Percentiles rank a stretch among this genome's conserved stretches.
Evolutionary conservation across 2,329 filamentous ascomycete genomes (phyloP).

Genomic region (Cryphonectria radicalis): DNA sequence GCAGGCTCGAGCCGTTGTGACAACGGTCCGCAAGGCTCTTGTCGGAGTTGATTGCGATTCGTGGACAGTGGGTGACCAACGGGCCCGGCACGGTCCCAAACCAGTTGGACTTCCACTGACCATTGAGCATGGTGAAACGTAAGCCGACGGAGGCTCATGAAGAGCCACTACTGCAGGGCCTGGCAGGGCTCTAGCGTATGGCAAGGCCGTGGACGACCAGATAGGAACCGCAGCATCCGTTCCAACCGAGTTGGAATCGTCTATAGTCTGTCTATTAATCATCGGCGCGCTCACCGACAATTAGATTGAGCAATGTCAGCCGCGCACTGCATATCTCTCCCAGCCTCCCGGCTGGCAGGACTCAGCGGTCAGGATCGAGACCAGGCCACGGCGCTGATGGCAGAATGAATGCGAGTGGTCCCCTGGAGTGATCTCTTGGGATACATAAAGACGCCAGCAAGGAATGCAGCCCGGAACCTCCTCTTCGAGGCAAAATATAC

Average conservation of each 20-base stretch:
- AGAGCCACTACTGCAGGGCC: constrained; percentile 13
- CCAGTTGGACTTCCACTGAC: constrained; percentile 6
- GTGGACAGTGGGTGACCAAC: constrained; percentile 4
- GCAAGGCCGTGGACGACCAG: constrained; percentile 8
- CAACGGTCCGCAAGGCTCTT: background rate
- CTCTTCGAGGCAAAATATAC: background rate
- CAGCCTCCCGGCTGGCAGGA: background rate
- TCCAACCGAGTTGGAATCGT: constrained; percentile 12
- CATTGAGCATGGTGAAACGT: constrained; percentile 17
- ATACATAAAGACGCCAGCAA: background rate
- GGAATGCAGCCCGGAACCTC: background rate
- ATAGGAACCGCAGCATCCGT: constrained; percentile 26
- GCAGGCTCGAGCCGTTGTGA: constrained; percentile 6
- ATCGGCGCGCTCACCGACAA: background rate
- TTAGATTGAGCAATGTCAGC: background rate
- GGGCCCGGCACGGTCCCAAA: constrained; percentile 7
- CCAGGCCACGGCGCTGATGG: background rate
- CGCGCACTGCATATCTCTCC: background rate
- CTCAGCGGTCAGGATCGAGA: background rate
- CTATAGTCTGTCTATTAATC: background rate
- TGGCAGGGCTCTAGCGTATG: background rate
- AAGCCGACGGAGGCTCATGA: constrained; percentile 21
- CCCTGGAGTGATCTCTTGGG: background rate
- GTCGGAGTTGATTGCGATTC: constrained; percentile 11
- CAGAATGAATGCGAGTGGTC: background rate